Evolutionary conservation across 192 early-diverging fungal genomes (phyloP), one percentile per base, ranked within the genome.

Genomic region (Coemansia interrupta): DNA sequence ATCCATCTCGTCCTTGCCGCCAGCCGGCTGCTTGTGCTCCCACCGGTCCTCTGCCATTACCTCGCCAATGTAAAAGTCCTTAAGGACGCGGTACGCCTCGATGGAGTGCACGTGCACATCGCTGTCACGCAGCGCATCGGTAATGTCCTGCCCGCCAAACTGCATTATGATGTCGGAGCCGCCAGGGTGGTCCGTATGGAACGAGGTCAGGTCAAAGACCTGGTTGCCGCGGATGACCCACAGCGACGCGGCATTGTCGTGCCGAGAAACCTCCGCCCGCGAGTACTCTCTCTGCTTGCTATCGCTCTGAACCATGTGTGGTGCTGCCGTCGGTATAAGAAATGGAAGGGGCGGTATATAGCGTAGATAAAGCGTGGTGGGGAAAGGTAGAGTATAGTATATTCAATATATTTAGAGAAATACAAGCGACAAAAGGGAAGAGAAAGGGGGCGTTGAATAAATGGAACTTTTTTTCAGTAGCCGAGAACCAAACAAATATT

Each of bases 101-200:
- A 89, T 86, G 1, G 90, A 89, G 70, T 98, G 95, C 6, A 63
- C 57, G 69, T 98, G 93, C 60, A 82, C 77, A 55, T 80, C 60
- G 23, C 80, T 62, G 77, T 96, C 92, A 40, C 84, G 78, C 90
- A 96, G 89, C 26, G 86, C 83, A 24, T 70, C 70, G 0, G 87
- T 85, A n/a, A 92, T 84, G 73, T 96, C 91, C 43, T 85, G 76
- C 28, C 96, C 96, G 40, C 83, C 94, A 72, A 91, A 88, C 67
- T 94, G 87, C 66, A 92, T 73, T 28, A 98, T 82, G 30, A 88
- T 73, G 28, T 98, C 94, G 24, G 87, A 88, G 15, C 96, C 96
- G 38, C 96, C 96, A 0, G 96, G 96, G 65, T 98, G 94, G 70
- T 95, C 94, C 9, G 75, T 70, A 58, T 89, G 83, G 74, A 98